phyloP scores from a whole-genome alignment of 2,329 filamentous ascomycete species.

The Chaetomium globosum region DNA sequence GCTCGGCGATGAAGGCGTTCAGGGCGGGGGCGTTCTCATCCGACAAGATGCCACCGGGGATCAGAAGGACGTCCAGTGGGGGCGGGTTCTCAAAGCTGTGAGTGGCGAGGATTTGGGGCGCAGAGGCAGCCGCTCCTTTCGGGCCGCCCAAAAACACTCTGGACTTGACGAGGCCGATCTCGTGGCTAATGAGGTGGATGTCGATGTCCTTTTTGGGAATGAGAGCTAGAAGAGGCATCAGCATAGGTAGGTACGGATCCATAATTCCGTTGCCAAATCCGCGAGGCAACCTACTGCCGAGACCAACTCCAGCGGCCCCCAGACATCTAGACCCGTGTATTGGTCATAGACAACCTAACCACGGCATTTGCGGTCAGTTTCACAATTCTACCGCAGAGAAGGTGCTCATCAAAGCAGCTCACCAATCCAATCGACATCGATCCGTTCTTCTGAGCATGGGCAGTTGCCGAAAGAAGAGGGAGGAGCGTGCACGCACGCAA shows the following conservation, averaged over 20 bases:
- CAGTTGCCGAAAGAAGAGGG: not conserved
- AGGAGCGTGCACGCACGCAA: not conserved
- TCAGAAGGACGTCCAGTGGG: not conserved
- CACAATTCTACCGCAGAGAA: no score
- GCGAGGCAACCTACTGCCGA: not conserved
- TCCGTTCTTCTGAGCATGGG: not conserved
- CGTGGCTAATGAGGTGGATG: conserved; percentile 6
- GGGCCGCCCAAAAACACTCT: no score
- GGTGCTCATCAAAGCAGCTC: no score
- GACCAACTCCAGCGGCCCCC: conserved; percentile 5
- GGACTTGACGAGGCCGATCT: not conserved
- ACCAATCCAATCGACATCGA: not conserved
- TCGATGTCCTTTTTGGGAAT: not conserved
- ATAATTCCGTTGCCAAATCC: not conserved
- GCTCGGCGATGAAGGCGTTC: conserved; percentile 8
- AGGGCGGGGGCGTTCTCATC: not conserved
- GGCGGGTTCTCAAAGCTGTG: conserved; percentile 7
- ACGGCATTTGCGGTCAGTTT: not conserved
- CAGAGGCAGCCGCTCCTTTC: not conserved
- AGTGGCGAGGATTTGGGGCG: not conserved
- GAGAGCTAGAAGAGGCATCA: not conserved
- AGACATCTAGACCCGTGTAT: conserved; percentile 5
- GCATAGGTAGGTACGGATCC: no score
- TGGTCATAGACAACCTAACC: not conserved
- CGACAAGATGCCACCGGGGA: conserved; percentile 4